phyloP scores from a whole-genome alignment of 805 yeast genomes.

The Candida palmyrensis region DNA sequence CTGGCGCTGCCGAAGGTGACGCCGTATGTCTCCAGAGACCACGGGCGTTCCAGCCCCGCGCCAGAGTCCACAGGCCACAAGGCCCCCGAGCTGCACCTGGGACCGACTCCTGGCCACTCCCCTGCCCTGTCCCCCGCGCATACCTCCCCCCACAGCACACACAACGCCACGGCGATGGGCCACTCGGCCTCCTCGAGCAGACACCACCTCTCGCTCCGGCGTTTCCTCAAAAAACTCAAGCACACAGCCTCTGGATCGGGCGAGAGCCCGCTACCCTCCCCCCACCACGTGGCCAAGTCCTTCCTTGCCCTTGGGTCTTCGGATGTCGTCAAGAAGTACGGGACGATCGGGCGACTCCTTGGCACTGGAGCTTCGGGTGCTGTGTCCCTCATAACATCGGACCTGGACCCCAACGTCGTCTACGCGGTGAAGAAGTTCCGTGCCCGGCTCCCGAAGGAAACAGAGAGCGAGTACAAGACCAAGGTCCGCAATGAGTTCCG shows the following conservation, averaged over 20 bases:
- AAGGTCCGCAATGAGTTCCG: slow-evolving; percentile 81
- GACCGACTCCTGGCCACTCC: too few species aligned
- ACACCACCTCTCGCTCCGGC: slow-evolving; percentile 31
- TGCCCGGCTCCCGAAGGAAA: slow-evolving; percentile 55
- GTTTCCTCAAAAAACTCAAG: slow-evolving; percentile 49
- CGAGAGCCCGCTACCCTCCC: too few species aligned
- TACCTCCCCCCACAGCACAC: slow-evolving; percentile 1
- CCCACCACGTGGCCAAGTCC: too few species aligned
- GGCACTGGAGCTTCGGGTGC: slow-evolving; percentile 97
- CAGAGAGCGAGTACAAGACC: slow-evolving; percentile 62
- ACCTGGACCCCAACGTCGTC: slow-evolving; percentile 43
- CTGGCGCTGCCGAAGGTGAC: slow-evolving; percentile 3
- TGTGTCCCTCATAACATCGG: slow-evolving; percentile 70
- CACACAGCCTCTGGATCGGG: slow-evolving; percentile 12
- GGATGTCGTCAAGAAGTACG: slow-evolving; percentile 51
- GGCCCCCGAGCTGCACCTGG: too few species aligned
- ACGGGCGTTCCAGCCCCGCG: too few species aligned
- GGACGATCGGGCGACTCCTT: slow-evolving; percentile 59
- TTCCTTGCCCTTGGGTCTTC: slow-evolving; percentile 7
- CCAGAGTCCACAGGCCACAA: too few species aligned
- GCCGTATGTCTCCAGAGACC: slow-evolving; percentile 4
- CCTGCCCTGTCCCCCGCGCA: too few species aligned
- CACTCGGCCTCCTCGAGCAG: slow-evolving; percentile 7
- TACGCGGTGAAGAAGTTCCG: slow-evolving; percentile 89
- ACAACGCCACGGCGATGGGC: slow-evolving; percentile 3